Base-by-base conservation (phyloP, 2,329 filamentous ascomycete species). In the Aspergillus brasiliensis region DNA sequence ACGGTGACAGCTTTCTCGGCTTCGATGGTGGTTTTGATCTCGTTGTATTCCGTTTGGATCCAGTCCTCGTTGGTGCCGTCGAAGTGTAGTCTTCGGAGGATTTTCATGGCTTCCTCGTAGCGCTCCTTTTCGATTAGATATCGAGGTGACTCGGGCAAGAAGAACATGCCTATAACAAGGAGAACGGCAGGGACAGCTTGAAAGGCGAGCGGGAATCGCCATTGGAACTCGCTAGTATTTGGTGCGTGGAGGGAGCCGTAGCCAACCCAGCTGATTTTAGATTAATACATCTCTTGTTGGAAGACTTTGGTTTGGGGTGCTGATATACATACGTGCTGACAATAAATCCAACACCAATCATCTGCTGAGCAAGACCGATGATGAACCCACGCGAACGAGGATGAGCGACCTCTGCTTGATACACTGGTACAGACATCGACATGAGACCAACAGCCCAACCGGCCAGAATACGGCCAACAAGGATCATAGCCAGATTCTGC, bases 331-430 rank as follows among this genome's bases (percentile, higher is more conserved):
- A 74, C 70, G 73, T 68, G 83, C 77, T 77, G 13, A 78, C 73
- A 51, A 81, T 70, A 58, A 78, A 79, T 3, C 78, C 78, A 63
- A 78, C 72, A 28, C 77, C 77, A 51, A 80, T 75, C 71, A 80
- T 77, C 69, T 78, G 79, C 60, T 81, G 78, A 21, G 78, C 65
- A 7, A 80, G 60, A 4, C 78, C 78, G 28, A 77, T 74, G 15
- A 80, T 74, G 49, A 77, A 69, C 7, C 86, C 86, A 66, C 86
- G 81, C 56, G 82, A 85, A 2, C 82, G 82, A 0, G 85, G 81
- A 65, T 85, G 80, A 0, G 86, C 85, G 56, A 84, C 82, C 69
- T 89, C 87, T 8, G 86, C 83, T 59, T 88, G 86, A 69, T 89
- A 89, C 34, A 86, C 81, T 3, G 86, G 87, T 2, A 88, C 83